Percentiles rank a stretch among this genome's conserved stretches.
Conservation (phyloP, 2,329 filamentous ascomycete species). For the Cryphonectria nitschkei region DNA sequence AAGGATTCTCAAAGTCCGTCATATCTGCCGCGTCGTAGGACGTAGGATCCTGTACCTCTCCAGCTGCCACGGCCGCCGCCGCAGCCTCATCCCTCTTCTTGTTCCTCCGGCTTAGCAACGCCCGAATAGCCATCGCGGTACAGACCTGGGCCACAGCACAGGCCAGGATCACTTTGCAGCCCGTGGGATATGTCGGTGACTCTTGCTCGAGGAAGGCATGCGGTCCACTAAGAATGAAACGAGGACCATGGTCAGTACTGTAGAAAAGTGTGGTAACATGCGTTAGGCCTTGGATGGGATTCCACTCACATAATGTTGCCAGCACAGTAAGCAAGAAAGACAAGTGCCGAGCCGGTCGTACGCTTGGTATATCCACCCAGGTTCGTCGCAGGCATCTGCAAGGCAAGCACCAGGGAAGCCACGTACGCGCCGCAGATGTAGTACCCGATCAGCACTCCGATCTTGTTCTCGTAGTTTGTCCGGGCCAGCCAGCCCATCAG, state of each 20-base stretch:
- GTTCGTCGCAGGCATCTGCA: slow-evolving; percentile 56
- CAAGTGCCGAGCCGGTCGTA: slow-evolving; percentile 48
- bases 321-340: slow-evolving; percentile 49
- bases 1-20: slow-evolving; percentile 18
- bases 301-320: slow-evolving; percentile 46
- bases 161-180: slow-evolving; percentile 53
- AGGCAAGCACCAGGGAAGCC: slow-evolving; percentile 53
- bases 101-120: slow-evolving; percentile 43
- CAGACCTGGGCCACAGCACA: slow-evolving; percentile 48
- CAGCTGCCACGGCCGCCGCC: slow-evolving; percentile 24
- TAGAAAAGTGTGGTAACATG: not conserved
- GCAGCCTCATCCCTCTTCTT: slow-evolving; percentile 42
- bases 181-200: slow-evolving; percentile 53
- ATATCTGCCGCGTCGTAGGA: slow-evolving; percentile 28
- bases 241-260: not conserved
- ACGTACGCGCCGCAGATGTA: slow-evolving; percentile 56
- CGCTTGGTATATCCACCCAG: slow-evolving; percentile 53
- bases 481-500: slow-evolving; percentile 54
- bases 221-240: slow-evolving; percentile 36
- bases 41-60: slow-evolving; percentile 33
- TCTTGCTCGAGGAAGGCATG: slow-evolving; percentile 50
- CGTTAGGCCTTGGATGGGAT: not conserved
- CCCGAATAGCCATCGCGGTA: slow-evolving; percentile 40
- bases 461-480: slow-evolving; percentile 39
- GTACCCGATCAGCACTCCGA: slow-evolving; percentile 55